phyloP scores from a whole-genome alignment of 2,329 filamentous ascomycete genomes.

The Colletotrichum cordylinicola region DNA sequence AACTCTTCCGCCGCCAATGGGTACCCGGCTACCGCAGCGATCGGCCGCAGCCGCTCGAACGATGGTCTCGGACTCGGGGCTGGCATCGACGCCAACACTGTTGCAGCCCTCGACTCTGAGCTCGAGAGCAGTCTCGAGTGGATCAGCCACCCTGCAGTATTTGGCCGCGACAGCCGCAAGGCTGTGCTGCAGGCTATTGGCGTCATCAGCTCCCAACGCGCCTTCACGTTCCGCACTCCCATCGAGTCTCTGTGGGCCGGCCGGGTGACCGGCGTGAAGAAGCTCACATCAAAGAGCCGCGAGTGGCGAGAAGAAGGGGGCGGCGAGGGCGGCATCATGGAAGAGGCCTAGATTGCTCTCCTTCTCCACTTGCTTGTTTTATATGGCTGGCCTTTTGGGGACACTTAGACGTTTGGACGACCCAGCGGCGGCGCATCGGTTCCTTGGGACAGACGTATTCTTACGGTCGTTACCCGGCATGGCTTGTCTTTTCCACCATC shows the following conservation, averaged over 20 bases:
- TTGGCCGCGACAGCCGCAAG: constrained; percentile 92
- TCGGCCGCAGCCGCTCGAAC: constrained; percentile 58
- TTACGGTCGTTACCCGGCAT: constrained; percentile 15
- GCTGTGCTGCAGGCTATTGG: constrained; percentile 95
- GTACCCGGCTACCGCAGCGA: constrained; percentile 43
- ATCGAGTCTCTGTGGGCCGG: constrained; percentile 90
- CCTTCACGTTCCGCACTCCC: constrained; percentile 90
- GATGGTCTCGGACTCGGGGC: constrained; percentile 66
- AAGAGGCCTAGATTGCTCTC: constrained; percentile 54
- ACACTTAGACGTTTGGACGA: neutral
- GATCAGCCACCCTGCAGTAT: constrained; percentile 97
- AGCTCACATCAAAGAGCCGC: constrained; percentile 80
- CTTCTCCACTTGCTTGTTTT: constrained; percentile 9
- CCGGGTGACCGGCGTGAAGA: constrained; percentile 80
- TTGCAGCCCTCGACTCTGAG: constrained; percentile 87
- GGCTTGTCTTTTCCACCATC: constrained; percentile 10
- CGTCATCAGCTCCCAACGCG: constrained; percentile 92
- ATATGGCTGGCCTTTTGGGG: constrained; percentile 1
- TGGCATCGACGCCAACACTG: constrained; percentile 84
- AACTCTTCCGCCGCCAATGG: constrained; percentile 56
- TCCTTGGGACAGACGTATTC: constrained; percentile 1
- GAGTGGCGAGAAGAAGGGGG: constrained; percentile 91
- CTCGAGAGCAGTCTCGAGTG: constrained; percentile 91
- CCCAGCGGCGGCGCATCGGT: constrained; percentile 14
- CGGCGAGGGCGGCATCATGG: constrained; percentile 70